Evolutionary conservation across 164 flowering plant species (phyloP).

Genomic region (Sedum album): DNA sequence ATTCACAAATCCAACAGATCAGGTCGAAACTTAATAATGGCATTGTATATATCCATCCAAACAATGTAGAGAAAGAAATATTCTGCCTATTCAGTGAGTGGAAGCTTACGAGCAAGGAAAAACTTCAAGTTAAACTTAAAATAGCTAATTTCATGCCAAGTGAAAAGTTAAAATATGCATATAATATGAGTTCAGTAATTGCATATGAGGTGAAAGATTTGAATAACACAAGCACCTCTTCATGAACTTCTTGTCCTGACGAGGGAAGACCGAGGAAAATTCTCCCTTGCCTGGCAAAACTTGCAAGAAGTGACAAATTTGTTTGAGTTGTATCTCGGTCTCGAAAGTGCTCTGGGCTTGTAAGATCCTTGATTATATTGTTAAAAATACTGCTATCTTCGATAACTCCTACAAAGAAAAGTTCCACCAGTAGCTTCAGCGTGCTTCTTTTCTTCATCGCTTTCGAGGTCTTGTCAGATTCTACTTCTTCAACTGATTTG

Average conservation of each 20-base stretch:
- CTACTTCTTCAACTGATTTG: conserved; percentile 75
- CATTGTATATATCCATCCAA: not conserved
- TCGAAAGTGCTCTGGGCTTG: conserved; percentile 69
- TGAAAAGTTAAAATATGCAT: not conserved
- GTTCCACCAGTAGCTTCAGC: conserved; percentile 79
- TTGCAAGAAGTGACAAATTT: conserved; percentile 82
- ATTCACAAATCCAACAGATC: not conserved
- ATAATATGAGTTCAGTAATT: not conserved
- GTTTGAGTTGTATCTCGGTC: conserved; percentile 86
- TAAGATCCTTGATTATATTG: conserved; percentile 81
- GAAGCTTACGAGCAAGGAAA: no score
- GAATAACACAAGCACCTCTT: conserved; percentile 52
- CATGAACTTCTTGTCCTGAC: conserved; percentile 67
- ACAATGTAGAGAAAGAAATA: not conserved
- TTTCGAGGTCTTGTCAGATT: conserved; percentile 63
- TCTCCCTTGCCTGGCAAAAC: conserved; percentile 96
- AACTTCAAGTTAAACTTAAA: no score
- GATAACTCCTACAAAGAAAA: conserved; percentile 83
- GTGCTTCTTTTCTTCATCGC: conserved; percentile 96
- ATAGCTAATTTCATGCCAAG: not conserved
- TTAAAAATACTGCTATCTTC: conserved; percentile 68
- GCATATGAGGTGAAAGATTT: not conserved
- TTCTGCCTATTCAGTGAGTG: no score
- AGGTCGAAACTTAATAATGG: not conserved
- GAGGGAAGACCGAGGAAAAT: conserved; percentile 70